Conservation (phyloP, 2,329 filamentous ascomycete genomes). For the Grosmannia clavigera region DNA sequence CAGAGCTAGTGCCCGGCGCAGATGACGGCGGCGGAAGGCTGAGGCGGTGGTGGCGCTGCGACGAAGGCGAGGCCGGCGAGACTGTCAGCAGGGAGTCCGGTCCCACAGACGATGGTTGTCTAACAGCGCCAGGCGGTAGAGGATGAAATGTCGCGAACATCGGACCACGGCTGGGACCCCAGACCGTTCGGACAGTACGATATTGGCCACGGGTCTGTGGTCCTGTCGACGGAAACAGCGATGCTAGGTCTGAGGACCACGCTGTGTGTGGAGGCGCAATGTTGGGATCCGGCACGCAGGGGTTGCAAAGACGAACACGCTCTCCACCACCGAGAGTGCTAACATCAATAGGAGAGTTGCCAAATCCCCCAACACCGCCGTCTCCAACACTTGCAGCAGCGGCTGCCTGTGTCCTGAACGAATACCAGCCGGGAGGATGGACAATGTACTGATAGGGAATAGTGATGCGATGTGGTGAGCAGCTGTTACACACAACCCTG, state of each 20-base stretch:
- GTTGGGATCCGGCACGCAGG: constrained; percentile 50
- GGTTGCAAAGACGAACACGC: constrained; percentile 47
- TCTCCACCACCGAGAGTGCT: constrained; percentile 38
- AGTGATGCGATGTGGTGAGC: constrained; percentile 88
- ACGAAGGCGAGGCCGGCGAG: constrained; percentile 4
- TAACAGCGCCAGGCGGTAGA: not conserved
- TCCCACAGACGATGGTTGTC: not conserved
- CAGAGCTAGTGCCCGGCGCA: not conserved
- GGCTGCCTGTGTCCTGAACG: constrained; percentile 4
- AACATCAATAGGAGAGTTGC: constrained; percentile 12
- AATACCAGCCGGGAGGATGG: constrained; percentile 47
- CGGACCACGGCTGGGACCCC: constrained; percentile 14
- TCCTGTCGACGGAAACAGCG: constrained; percentile 19
- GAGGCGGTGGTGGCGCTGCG: constrained; percentile 7
- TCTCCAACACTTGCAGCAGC: not conserved
- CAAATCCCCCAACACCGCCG: constrained; percentile 24
- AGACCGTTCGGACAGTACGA: constrained; percentile 29
- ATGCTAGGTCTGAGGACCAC: not conserved
- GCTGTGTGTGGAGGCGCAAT: constrained; percentile 36
- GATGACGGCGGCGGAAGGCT: constrained; percentile 22
- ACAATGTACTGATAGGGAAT: constrained; percentile 92
- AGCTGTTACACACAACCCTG: constrained; percentile 76
- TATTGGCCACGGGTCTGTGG: constrained; percentile 26
- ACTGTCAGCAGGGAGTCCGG: not conserved
- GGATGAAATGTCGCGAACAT: too few species aligned